Evolutionary conservation across 306 rosid genomes (phyloP), one percentile per base, ranked within the genome.

Genomic region (Dryas octopetala): DNA sequence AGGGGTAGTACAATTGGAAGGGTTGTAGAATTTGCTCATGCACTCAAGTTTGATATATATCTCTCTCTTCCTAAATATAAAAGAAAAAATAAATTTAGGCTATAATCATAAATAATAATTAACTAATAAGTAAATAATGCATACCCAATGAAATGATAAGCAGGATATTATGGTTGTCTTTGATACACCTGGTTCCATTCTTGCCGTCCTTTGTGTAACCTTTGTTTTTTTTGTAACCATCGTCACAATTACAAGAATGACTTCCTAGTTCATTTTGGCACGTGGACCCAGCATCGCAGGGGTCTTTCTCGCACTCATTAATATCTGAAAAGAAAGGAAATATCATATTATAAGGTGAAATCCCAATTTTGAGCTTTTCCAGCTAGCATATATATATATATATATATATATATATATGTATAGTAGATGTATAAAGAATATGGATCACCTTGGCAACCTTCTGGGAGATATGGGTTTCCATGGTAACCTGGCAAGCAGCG

Each of bases 231-330:
- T 15, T 15, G 68, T 62, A 62, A 10, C 49, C 68, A 12, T 41
- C 6, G 11, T 38, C 0, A 41, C 68, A 62, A 6, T 2, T 6
- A 62, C 74, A 70, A 40, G 41, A 3, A 41, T 7, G 53, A n/a
- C 3, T 40, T 58, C 62, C 17, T 1, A 5, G 1, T 9, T 0
- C 0, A 52, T 70, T 70, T 2, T 16, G 3, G 68, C 75, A 71
- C 11, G 4, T 0, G 1, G 2, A 28, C 32, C 32, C 32, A 28
- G 32, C 32, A 28, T 2, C 32, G 32, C 32, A 78, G 4, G 38
- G 70, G 5, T 75, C 47, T 9, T 46, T 58, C 47, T 0, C 11
- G 61, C 87, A 83, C 68, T 86, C 89, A 60, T 86, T 5, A 51
- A 59, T 14, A 53, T 86, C 87, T 86, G 79, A 23, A 61, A 73